These are phyloP conservation scores for Erythrophleum ivorense DNA, from an alignment of 331 rosid species.

Conservation along the genomic window DNA sequence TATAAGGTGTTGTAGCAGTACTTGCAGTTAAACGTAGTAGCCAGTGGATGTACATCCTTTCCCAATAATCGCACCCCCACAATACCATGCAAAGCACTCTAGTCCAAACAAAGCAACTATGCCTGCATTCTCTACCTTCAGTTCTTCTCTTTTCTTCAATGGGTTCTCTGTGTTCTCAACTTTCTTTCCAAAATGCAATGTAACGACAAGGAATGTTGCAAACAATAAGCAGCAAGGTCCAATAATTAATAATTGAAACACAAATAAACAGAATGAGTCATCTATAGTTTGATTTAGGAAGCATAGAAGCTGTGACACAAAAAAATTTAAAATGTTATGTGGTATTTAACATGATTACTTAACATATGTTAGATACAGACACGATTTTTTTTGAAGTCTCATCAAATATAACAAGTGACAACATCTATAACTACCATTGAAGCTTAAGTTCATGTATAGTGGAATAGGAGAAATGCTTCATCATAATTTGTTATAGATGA, in stretches of 20 bases:
- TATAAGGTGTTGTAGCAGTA: not conserved
- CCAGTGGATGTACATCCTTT: conserved; percentile 53
- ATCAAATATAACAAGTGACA: not conserved
- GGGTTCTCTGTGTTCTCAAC: conserved; percentile 54
- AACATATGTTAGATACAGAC: too few relatives aligned
- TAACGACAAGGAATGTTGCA: conserved; percentile 74
- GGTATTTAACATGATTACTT: too few relatives aligned
- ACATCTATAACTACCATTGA: not conserved
- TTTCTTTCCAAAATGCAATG: conserved; percentile 66
- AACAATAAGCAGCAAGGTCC: not conserved
- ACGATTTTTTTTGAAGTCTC: too few relatives aligned
- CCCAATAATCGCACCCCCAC: conserved; percentile 75
- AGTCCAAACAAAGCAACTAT: conserved; percentile 72
- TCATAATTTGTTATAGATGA: too few relatives aligned
- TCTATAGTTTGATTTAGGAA: not conserved
- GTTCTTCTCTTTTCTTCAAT: conserved; percentile 65
- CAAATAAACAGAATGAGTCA: not conserved
- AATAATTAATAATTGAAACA: not conserved
- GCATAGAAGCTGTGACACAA: not conserved
- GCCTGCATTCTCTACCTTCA: conserved; percentile 67
- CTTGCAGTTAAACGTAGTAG: conserved; percentile 38
- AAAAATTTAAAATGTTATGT: too few relatives aligned
- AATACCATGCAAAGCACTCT: conserved; percentile 85
- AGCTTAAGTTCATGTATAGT: too few relatives aligned
- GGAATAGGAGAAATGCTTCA: too few relatives aligned